Base-by-base conservation (phyloP, 768 basidiomycete species). In the Ramaria sp. region DNA sequence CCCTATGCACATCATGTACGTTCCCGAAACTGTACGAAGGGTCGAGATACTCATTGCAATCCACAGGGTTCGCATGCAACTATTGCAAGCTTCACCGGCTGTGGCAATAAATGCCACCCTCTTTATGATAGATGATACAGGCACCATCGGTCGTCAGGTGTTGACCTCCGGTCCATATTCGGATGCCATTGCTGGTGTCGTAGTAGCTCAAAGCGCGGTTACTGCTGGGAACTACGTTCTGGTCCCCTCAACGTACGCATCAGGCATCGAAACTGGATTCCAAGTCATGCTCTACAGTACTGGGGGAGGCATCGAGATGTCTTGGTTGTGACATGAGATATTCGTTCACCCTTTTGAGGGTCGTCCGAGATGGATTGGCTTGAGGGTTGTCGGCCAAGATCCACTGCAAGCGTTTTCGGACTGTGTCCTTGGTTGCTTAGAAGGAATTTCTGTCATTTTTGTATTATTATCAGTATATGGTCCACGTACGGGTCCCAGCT, bases 341-440 rank as follows among this genome's bases (percentile, higher is more conserved):
- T 61, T 86, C 82, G 64, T 92, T 91, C 46, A 89, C 79, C 13
- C 83, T 71, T 67, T 89, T 89, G 59, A 97, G 74, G 9, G 87
- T 90, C 15, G 81, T 76, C 42, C 92, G 78, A 10, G 88, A 83
- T 0, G 95, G 94, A 66, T 96, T 97, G 3, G 84, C 86, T 54
- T 74, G 72, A 5, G 88, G 86, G 52, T 78, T 72, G 61, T 81
- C 84, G 19, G 84, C 74, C 58, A 93, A 86, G 49, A 97, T 81
- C 89, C 88, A 91, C 65, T 97, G 85, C 37, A 97, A 73, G 17
- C 91, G 77, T 12, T 74, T 83, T 11, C 81, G 79, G 60, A 97
- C 80, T 12, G 76, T 69, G 19, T 74, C 68, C 67, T 96, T 96
- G 61, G 73, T 75, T 45, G 64, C 67, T 59, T 37, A 33, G 37